These are phyloP conservation scores for Rosa multiflora DNA, from an alignment of 306 rosid species.

Conservation along the genomic window DNA sequence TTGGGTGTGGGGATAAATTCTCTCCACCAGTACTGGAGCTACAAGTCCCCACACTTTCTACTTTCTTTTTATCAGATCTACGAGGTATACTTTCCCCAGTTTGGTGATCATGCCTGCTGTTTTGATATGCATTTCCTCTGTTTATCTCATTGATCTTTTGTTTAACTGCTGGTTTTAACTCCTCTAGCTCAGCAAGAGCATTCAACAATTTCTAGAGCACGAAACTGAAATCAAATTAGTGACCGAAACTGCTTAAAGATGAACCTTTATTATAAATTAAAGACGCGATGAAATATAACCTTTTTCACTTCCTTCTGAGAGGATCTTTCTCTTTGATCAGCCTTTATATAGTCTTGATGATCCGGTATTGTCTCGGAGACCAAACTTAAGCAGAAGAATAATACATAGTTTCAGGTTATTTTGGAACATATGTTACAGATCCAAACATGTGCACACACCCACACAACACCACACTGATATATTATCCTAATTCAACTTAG, in stretches of 20 bases:
- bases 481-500: not conserved
- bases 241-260: not conserved
- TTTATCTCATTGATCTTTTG: slow-evolving; percentile 53
- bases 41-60: not conserved
- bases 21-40: not conserved
- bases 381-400: slow-evolving; percentile 51
- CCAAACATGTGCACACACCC: not conserved
- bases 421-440: not conserved
- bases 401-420: not conserved
- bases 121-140: slow-evolving; percentile 39
- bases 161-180: slow-evolving; percentile 72
- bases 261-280: not conserved
- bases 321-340: slow-evolving; percentile 52
- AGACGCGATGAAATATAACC: slow-evolving; percentile 35
- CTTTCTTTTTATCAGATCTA: not conserved
- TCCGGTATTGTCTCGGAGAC: slow-evolving; percentile 80
- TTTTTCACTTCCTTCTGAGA: slow-evolving; percentile 36
- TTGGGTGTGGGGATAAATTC: not conserved
- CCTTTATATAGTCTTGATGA: slow-evolving; percentile 61
- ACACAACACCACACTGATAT: not conserved
- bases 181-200: slow-evolving; percentile 75
- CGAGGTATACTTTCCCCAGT: not conserved
- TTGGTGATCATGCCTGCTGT: not conserved
- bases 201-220: slow-evolving; percentile 53
- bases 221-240: slow-evolving; percentile 26